Evolutionary conservation across 2,329 filamentous ascomycete genomes (phyloP).

Genomic region (Xylaria sp.): DNA sequence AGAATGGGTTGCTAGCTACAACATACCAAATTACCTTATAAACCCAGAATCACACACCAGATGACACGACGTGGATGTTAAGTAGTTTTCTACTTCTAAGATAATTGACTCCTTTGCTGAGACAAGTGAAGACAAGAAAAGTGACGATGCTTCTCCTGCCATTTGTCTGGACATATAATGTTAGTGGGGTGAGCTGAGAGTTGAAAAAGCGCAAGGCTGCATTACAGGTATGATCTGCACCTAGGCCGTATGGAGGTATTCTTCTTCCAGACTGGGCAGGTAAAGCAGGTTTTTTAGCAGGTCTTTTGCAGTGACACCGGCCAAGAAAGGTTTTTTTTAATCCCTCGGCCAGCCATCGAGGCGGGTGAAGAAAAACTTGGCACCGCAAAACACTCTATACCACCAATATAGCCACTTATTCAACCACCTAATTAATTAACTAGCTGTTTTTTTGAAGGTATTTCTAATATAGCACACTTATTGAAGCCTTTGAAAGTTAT

Average conservation of each 20-base stretch:
- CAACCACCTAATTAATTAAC: too few species aligned
- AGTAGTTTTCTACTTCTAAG: not conserved
- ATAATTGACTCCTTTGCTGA: not conserved
- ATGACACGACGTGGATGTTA: not conserved
- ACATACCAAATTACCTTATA: conserved; percentile 2
- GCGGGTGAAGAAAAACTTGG: too few species aligned
- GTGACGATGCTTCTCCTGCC: conserved; percentile 3
- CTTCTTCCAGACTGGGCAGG: conserved; percentile 7
- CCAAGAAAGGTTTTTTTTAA: conserved; percentile 14
- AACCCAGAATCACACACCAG: not conserved
- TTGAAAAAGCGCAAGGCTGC: conserved; percentile 9
- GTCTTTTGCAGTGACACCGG: conserved; percentile 17
- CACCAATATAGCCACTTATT: too few species aligned
- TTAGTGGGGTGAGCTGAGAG: conserved; percentile 8
- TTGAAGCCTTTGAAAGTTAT: too few species aligned
- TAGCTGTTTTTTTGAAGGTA: too few species aligned
- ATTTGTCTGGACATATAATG: conserved; percentile 3
- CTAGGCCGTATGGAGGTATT: not conserved
- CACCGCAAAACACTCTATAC: too few species aligned
- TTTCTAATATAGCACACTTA: too few species aligned
- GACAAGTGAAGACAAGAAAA: not conserved
- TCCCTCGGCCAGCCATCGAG: conserved; percentile 26
- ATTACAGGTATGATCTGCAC: not conserved
- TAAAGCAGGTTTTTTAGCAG: conserved; percentile 20
- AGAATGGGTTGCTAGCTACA: conserved; percentile 16